Evolutionary conservation across 73 alveolate species (phyloP), one percentile per base, ranked within the genome.

Genomic region (Loxodes magnus): DNA sequence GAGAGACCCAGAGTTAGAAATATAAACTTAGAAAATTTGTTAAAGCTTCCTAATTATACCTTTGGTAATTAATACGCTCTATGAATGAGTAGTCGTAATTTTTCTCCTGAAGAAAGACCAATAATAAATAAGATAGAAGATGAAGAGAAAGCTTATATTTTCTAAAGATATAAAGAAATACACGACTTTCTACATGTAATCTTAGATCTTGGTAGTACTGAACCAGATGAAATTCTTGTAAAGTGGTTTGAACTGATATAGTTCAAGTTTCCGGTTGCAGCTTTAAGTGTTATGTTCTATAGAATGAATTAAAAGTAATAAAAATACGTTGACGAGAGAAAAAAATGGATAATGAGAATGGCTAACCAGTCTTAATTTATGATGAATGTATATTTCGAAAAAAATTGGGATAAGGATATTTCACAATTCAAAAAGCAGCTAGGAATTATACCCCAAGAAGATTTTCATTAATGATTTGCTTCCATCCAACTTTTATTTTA

Each of bases 161-260:
- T 69, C 23, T 65, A 76, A 60, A 69, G 90, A 48, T 76, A 76
- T 33, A 69, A 75, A 63, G 90, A 76, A 56, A 65, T 60, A 7
- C 90, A 76, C 37, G 90, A 76, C 53, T 50, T 68, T 14, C 5
- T 43, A 22, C 90, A 76, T 53, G 75, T 62, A 3, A 38, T 76
- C 9, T 50, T 71, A 16, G 51, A 42, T 3, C 39, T 49, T 34
- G 52, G 20, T 3, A 56, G 60, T 12, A 58, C 46, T 12, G 73
- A 69, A 4, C 56, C 57, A 19, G 67, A 43, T 14, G 90, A 76
- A 36, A 10, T 76, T 2, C 79, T 77, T 4, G 65, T 76, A 1
- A 76, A 76, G 34, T 51, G 75, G 79, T 76, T 26, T 70, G 90
- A 76, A 49, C 42, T 76, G 71, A 42, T 57, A 4, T 60, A 76